A percentile compares a stretch with the other conserved stretches of the same genome.
Conservation (phyloP, 1,139 yeast species). For the Taphrina populina region DNA sequence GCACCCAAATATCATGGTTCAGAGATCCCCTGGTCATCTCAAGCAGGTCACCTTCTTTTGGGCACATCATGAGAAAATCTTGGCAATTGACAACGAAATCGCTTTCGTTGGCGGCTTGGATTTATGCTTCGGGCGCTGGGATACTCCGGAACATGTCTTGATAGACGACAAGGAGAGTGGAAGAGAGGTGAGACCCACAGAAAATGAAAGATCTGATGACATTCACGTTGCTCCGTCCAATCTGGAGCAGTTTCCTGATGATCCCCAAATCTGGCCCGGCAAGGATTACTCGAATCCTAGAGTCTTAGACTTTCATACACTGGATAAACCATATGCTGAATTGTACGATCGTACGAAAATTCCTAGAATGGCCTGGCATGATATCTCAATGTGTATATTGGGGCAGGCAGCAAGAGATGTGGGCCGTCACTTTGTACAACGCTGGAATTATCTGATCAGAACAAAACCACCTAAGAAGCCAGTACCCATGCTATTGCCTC, state of each 20-base stretch:
- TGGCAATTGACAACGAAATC: conserved; percentile 80
- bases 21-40: conserved; percentile 93
- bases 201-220: conserved; percentile 21
- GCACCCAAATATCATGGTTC: conserved; percentile 81
- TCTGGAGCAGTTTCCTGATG: conserved; percentile 43
- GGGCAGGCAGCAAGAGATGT: conserved; percentile 96
- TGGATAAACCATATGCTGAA: conserved; percentile 84
- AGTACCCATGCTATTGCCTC: conserved; percentile 90
- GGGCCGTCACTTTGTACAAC: conserved; percentile 89
- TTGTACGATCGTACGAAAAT: conserved; percentile 79
- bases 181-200: background rate
- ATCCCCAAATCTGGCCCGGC: conserved; percentile 78
- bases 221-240: conserved; percentile 43
- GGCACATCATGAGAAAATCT: conserved; percentile 98
- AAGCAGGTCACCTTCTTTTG: conserved; percentile 91
- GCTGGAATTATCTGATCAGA: conserved; percentile 92
- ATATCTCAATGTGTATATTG: conserved; percentile 90
- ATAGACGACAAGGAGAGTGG: conserved; percentile 59
- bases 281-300: conserved; percentile 97
- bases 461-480: conserved; percentile 92
- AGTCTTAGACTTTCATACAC: conserved; percentile 74
- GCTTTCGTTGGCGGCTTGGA: conserved; percentile 96
- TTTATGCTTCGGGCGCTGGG: conserved; percentile 91
- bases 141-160: conserved; percentile 91
- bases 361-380: conserved; percentile 99